phyloP scores from a whole-genome alignment of 2,329 filamentous ascomycete genomes.

The Penicillium sp. region DNA sequence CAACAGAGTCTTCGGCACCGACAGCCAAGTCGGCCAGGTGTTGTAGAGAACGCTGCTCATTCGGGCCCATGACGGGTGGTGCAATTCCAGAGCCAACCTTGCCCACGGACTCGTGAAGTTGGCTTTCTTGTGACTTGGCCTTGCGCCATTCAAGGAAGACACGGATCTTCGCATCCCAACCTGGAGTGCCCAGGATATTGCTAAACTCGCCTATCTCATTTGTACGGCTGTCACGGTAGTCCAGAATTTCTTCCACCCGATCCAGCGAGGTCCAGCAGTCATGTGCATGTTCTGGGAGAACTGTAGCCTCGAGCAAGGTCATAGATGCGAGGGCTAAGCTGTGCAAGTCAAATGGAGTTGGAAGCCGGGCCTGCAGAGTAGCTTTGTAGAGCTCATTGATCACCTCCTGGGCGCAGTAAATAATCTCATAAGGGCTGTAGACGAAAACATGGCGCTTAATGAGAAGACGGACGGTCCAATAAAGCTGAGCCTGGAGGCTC shows the following conservation, averaged over 20 bases:
- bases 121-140: slow-evolving; percentile 34
- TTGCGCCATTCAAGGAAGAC: slow-evolving; percentile 41
- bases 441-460: slow-evolving; percentile 46
- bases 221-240: slow-evolving; percentile 41
- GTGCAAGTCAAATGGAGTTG: slow-evolving; percentile 44
- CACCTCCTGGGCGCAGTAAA: slow-evolving; percentile 41
- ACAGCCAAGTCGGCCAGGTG: slow-evolving; percentile 47
- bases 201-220: slow-evolving; percentile 35
- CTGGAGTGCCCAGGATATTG: slow-evolving; percentile 39
- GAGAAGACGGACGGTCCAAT: slow-evolving; percentile 44
- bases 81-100: slow-evolving; percentile 21
- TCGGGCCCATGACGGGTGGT: slow-evolving; percentile 39
- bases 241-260: slow-evolving; percentile 52
- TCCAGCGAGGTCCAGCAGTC: slow-evolving; percentile 48
- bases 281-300: slow-evolving; percentile 38
- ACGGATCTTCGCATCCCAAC: slow-evolving; percentile 44
- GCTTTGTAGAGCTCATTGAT: slow-evolving; percentile 42
- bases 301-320: slow-evolving; percentile 44
- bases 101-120: slow-evolving; percentile 28
- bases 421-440: slow-evolving; percentile 43
- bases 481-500: slow-evolving; percentile 42
- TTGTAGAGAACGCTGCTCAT: slow-evolving; percentile 46
- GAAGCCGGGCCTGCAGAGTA: slow-evolving; percentile 28
- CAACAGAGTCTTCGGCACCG: slow-evolving; percentile 41
- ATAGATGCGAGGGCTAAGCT: slow-evolving; percentile 42